A percentile compares a stretch with the other conserved stretches of the same genome.
Evolutionary conservation across 768 basidiomycete species (phyloP).

Genomic region (Amanita muscaria): DNA sequence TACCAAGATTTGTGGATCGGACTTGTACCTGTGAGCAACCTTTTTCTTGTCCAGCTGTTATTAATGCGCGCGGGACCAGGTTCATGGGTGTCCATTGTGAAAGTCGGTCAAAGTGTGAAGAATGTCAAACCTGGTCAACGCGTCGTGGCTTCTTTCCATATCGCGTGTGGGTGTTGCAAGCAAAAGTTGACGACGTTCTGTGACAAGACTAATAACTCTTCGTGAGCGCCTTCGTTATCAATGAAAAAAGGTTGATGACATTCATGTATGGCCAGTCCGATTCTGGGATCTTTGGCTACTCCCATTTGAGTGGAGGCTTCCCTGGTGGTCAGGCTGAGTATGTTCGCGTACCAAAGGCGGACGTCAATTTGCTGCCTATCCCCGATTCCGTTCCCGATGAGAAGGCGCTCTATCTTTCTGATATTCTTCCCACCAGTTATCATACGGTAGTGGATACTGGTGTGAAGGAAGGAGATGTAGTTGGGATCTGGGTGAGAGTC

Average conservation of each 20-base stretch:
- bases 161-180: constrained; percentile 73
- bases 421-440: constrained; percentile 65
- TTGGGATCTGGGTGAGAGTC: constrained; percentile 73
- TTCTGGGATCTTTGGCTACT: constrained; percentile 66
- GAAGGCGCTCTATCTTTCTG: constrained; percentile 46
- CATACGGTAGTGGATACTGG: constrained; percentile 68
- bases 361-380: constrained; percentile 63
- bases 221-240: constrained; percentile 46
- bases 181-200: constrained; percentile 68
- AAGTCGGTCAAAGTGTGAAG: too few species aligned
- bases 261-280: constrained; percentile 37
- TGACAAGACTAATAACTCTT: constrained; percentile 60
- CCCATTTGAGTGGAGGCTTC: constrained; percentile 67
- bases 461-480: constrained; percentile 59
- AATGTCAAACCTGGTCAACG: constrained; percentile 58
- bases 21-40: constrained; percentile 40
- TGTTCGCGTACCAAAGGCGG: constrained; percentile 60
- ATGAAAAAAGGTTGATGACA: too few species aligned
- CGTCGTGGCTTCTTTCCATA: constrained; percentile 72
- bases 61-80: constrained; percentile 57
- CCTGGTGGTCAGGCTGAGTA: constrained; percentile 73
- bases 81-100: too few species aligned
- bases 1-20: constrained; percentile 64
- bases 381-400: constrained; percentile 60
- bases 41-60: constrained; percentile 17